These are phyloP conservation scores for Silybum marianum DNA, from an alignment of 129 eudicot genomes.

Conservation along the genomic window DNA sequence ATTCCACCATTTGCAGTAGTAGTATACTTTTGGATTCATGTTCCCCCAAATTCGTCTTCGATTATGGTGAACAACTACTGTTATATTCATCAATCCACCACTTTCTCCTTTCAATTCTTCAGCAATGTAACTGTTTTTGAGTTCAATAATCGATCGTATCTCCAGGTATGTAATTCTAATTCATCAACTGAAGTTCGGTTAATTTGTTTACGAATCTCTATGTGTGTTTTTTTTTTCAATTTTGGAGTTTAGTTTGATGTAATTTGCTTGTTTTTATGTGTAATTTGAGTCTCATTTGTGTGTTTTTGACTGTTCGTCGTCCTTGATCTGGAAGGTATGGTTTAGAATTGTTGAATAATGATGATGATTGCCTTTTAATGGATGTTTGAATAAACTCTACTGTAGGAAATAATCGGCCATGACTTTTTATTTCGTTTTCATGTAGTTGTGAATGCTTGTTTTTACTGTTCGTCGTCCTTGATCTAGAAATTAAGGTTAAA, in stretches of 20 bases:
- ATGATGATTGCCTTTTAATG: slow-evolving; percentile 2
- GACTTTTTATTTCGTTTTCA: slow-evolving; percentile 18
- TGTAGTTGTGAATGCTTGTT: slow-evolving; percentile 16
- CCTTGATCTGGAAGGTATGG: slow-evolving; percentile 26
- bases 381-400: not conserved
- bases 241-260: not conserved
- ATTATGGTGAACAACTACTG: not conserved
- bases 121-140: slow-evolving; percentile 35
- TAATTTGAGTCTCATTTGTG: not conserved
- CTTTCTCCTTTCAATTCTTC: slow-evolving; percentile 9
- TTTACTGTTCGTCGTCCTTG: slow-evolving; percentile 10
- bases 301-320: not conserved
- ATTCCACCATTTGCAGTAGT: slow-evolving; percentile 25
- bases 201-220: not conserved
- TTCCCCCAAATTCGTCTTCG: slow-evolving; percentile 10
- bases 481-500: slow-evolving; percentile 18
- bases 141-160: slow-evolving; percentile 15
- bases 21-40: slow-evolving; percentile 24
- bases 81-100: not conserved
- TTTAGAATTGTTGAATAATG: slow-evolving; percentile 1
- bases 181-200: not conserved
- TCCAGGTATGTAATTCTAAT: slow-evolving; percentile 23
- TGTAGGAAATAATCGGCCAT: slow-evolving; percentile 11
- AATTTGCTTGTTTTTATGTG: not conserved
- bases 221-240: not conserved